Evolutionary conservation across 2,329 filamentous ascomycete species (phyloP), one percentile per base, ranked within the genome.

Genomic region (Catunica adiposa): DNA sequence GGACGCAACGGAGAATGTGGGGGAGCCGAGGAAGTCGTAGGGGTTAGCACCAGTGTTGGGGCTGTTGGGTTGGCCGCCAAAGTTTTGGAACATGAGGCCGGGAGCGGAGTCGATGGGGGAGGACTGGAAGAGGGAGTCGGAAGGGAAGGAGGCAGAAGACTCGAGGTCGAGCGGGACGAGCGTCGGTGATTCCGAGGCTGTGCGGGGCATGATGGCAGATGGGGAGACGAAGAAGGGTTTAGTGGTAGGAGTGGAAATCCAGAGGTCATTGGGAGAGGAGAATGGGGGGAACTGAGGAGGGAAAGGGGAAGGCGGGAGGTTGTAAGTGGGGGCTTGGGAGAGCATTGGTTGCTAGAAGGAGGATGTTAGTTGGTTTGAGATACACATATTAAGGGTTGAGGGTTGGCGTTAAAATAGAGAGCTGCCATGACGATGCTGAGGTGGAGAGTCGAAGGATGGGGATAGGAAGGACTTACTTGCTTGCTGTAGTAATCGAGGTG

Each of bases 401-500:
- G n/a, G n/a, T 29, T 20, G 11, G 48, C 15, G n/a, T 4, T n/a
- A 34, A 34, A 5, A 34, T 5, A 5, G 29, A 34, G 29, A 11
- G 11, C 11, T 34, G n/a, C n/a, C 29, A 11, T 5, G 11, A 5
- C 5, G 29, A 34, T 34, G 29, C 11, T 11, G 29, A 11, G 29
- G 5, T 44, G 11, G 17, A 22, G 20, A n/a, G 15, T n/a, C 20
- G 15, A 22, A 15, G 5, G 9, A 44, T 15, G 40, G 20, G 40
- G 40, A 44, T 11, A 44, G 40, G 8, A 44, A 17, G n/a, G 17
- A 20, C 38, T 48, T 53, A 54, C 56, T 51, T 57, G 56, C 31
- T 57, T 57, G 46, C 42, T 54, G 52, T 57, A 57, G 56, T 57
- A 57, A 17, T 54, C 56, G 14, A 57, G 44, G 38, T 44, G 52